Percentiles rank a stretch among this genome's conserved stretches.
Conservation (phyloP, 345 rosid genomes). For the Arabidopsis suecica region DNA sequence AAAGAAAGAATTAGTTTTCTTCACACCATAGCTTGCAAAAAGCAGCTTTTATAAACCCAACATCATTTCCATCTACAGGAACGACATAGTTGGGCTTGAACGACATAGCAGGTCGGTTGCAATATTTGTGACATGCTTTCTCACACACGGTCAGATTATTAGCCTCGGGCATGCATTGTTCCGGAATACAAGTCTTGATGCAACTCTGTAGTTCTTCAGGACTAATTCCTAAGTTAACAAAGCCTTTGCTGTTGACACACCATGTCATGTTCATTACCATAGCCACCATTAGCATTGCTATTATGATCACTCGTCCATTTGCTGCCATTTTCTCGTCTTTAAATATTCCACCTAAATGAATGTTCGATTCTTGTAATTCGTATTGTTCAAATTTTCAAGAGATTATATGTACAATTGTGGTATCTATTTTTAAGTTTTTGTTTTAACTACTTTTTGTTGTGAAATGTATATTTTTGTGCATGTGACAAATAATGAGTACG, state of each 20-base stretch:
- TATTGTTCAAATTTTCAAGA: neutral
- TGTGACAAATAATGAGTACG: neutral
- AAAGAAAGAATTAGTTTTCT: no score
- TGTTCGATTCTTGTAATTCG: neutral
- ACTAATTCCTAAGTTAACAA: neutral
- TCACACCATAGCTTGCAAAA: neutral
- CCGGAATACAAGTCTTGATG: neutral
- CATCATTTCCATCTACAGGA: neutral
- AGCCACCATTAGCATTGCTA: neutral
- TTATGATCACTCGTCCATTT: neutral
- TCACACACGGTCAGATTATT: neutral
- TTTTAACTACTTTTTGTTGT: neutral
- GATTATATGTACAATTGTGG: neutral
- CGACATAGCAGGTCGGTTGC: neutral
- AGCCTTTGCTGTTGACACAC: neutral
- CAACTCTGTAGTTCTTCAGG: neutral
- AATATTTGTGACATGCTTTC: neutral
- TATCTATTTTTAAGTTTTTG: neutral
- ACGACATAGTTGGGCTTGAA: neutral
- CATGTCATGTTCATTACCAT: neutral
- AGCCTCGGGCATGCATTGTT: neutral
- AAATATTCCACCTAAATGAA: neutral
- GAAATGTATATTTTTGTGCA: neutral
- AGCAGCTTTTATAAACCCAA: neutral
- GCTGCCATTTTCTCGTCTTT: neutral